Evolutionary conservation across 2,329 filamentous ascomycete species (phyloP).

Genomic region (Metarhizium album): DNA sequence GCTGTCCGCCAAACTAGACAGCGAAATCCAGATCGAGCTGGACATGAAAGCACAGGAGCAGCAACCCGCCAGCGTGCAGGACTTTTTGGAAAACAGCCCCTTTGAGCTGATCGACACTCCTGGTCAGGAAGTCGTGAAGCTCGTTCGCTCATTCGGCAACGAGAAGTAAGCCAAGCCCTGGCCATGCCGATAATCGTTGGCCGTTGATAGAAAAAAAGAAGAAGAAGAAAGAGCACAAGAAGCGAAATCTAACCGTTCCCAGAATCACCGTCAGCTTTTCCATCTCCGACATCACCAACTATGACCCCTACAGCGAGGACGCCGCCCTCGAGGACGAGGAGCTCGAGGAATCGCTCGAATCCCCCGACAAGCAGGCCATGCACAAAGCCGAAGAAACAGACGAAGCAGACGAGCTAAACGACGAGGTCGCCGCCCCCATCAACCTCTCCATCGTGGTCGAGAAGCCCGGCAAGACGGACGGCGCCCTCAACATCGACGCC

Average conservation of each 20-base stretch:
- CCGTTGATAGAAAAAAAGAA: background rate
- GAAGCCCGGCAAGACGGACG: conserved; percentile 60
- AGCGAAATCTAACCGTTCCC: conserved; percentile 7
- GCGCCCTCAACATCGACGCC: conserved; percentile 79
- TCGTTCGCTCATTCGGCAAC: conserved; percentile 73
- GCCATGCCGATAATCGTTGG: background rate
- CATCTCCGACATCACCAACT: conserved; percentile 29
- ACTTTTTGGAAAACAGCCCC: conserved; percentile 76
- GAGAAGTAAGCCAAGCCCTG: conserved; percentile 57
- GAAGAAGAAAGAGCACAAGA: no score
- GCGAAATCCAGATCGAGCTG: conserved; percentile 74
- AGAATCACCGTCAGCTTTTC: conserved; percentile 35
- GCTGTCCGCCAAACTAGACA: conserved; percentile 74
- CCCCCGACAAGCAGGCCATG: conserved; percentile 42
- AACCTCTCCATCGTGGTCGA: conserved; percentile 80
- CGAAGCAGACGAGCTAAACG: conserved; percentile 33
- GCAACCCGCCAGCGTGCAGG: conserved; percentile 66
- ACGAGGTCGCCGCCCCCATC: conserved; percentile 60
- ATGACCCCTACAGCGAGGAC: conserved; percentile 28
- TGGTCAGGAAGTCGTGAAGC: conserved; percentile 78
- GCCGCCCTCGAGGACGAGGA: conserved; percentile 29
- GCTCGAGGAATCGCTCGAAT: conserved; percentile 33
- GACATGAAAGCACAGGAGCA: conserved; percentile 65
- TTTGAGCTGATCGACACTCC: conserved; percentile 75
- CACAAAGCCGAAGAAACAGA: conserved; percentile 40